Base-by-base conservation (phyloP, 83 land plant genomes). In the Picea abies region DNA sequence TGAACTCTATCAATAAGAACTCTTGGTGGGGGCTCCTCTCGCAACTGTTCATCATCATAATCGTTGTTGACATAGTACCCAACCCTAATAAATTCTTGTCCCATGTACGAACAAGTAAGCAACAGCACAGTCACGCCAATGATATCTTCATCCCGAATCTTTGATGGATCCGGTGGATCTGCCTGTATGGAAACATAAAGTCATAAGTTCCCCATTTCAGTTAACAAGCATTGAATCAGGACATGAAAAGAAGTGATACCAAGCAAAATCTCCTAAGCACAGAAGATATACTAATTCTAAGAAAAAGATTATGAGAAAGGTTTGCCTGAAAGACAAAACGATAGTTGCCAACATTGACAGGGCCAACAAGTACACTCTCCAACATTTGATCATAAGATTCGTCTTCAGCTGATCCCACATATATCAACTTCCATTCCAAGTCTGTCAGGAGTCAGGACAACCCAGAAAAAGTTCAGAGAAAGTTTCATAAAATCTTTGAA, bases 351-450 rank as follows among this genome's bases (percentile, higher is more conserved):
- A 94, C 90, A 75, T 94, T 94, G 25, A 92, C 92, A 56, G 96
- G 96, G 1, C 96, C 96, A 71, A 94, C 96, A 88, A 94, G 96
- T 20, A 94, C 96, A 88, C 96, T 92, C 76, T 94, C 96, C 15
- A 94, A 69, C 23, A 92, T 86, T 80, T 94, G 96, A 68, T 94
- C 96, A 83, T 94, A 94, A 14, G 92, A 88, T 68, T 94, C 96
- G 86, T 94, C 96, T 85, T 94, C 96, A 63, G 96, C 95, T 44
- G 96, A 92, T 78, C 96, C 96, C 2, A 94, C 96, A 79, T 94
- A 94, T 20, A 76, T 91, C 17, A 94, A 88, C 80, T 94, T 92
- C 96, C 96, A 94, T 85, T 94, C 96, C 88, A 94, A 86, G 79
- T 94, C 96, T 94, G 90, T 32, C 44, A 22, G 23, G 47, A 73